Conservation (phyloP, 768 basidiomycete genomes). For the Tricholoma sp. region DNA sequence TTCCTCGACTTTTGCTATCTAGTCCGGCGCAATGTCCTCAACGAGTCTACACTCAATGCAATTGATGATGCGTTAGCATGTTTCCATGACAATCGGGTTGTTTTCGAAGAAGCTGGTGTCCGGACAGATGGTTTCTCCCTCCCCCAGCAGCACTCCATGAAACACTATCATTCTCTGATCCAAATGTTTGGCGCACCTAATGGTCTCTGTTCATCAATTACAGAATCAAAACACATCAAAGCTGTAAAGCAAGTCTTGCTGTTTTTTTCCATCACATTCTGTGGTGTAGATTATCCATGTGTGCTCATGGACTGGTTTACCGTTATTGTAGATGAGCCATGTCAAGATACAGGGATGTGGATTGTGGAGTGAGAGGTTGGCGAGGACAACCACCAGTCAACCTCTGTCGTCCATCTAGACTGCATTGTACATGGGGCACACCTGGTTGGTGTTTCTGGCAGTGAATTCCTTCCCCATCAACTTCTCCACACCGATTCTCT, state of each 20-base stretch:
- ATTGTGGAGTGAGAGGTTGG: conserved; percentile 13
- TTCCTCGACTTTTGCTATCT: conserved; percentile 20
- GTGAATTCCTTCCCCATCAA: conserved; percentile 11
- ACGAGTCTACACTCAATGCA: neutral
- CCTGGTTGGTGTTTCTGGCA: conserved; percentile 24
- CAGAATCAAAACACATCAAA: too few relatives aligned
- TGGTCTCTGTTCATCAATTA: too few relatives aligned
- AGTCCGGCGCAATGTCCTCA: too few relatives aligned
- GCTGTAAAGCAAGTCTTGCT: conserved; percentile 15
- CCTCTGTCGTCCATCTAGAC: conserved; percentile 23
- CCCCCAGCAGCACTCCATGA: conserved; percentile 18
- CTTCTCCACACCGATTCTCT: conserved; percentile 19
- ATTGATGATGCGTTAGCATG: neutral
- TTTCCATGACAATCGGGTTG: conserved; percentile 13
- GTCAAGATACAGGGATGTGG: conserved; percentile 1
- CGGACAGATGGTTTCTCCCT: conserved; percentile 12
- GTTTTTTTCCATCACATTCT: neutral
- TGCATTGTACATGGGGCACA: conserved; percentile 24
- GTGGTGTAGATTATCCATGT: neutral
- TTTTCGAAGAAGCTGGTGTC: conserved; percentile 11
- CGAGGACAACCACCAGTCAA: neutral
- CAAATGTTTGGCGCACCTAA: conserved; percentile 12
- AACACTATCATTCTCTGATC: conserved; percentile 11
- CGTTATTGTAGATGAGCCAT: neutral
- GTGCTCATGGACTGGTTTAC: neutral